These are phyloP conservation scores for Gymnopilus dilepis DNA, from an alignment of 768 basidiomycete genomes.

Conservation along the genomic window DNA sequence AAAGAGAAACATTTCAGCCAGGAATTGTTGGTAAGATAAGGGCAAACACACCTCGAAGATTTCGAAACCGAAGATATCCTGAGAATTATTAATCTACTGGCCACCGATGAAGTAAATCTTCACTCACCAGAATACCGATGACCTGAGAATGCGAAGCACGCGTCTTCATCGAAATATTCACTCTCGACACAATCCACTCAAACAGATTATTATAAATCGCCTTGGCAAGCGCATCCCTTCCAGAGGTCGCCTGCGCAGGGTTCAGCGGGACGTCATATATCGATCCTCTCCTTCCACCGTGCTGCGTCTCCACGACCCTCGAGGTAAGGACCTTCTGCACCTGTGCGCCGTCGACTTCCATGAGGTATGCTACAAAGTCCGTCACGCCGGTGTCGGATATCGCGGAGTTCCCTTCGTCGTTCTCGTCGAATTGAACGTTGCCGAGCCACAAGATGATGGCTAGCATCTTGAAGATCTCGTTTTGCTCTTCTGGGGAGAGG, in stretches of 20 bases:
- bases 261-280: conserved; percentile 98
- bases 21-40: not conserved
- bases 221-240: conserved; percentile 91
- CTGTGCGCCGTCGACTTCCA: conserved; percentile 80
- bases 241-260: conserved; percentile 86
- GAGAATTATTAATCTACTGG: conserved; percentile 2
- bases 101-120: not conserved
- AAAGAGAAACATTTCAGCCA: not conserved
- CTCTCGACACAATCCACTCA: conserved; percentile 97
- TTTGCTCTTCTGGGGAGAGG: conserved; percentile 82
- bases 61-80: conserved; percentile 99
- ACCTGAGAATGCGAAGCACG: conserved; percentile 74
- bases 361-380: conserved; percentile 93
- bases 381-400: conserved; percentile 87
- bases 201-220: conserved; percentile 98
- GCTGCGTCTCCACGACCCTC: conserved; percentile 89
- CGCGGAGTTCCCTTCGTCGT: conserved; percentile 86
- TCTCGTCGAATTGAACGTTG: conserved; percentile 89
- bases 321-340: conserved; percentile 89
- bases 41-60: conserved; percentile 81
- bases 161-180: conserved; percentile 97
- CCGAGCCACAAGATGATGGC: conserved; percentile 95
- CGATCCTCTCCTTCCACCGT: conserved; percentile 91
- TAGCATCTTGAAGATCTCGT: conserved; percentile 91
- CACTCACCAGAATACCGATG: conserved; percentile 86